A percentile compares a stretch with the other conserved stretches of the same genome.
Evolutionary conservation across 805 yeast genomes (phyloP).

Genomic region (Blastobotrys robertii): DNA sequence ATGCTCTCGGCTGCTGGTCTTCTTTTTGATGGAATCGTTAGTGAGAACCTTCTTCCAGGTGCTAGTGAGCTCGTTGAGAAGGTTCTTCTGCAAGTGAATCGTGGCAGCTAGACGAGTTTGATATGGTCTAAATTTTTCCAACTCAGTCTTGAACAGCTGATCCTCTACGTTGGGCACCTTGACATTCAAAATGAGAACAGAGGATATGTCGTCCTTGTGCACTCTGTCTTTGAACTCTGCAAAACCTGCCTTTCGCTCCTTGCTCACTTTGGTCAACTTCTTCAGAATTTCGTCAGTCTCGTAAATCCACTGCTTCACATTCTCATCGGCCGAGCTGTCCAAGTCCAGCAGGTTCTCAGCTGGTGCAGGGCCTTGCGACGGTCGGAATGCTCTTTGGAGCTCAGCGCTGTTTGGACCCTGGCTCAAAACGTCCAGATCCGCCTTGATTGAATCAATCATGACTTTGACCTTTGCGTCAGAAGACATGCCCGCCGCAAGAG

Average conservation of each 20-base stretch:
- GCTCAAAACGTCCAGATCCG: conserved; percentile 36
- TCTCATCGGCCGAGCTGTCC: conserved; percentile 38
- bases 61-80: conserved; percentile 38
- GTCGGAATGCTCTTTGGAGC: conserved; percentile 28
- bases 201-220: conserved; percentile 78
- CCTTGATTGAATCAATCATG: conserved; percentile 35
- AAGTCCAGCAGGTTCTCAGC: conserved; percentile 45
- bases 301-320: conserved; percentile 33
- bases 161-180: conserved; percentile 48
- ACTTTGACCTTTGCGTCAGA: conserved; percentile 49
- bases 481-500: conserved; percentile 29
- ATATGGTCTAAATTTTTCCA: conserved; percentile 65
- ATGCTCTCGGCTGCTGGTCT: conserved; percentile 30
- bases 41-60: conserved; percentile 38
- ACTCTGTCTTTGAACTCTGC: conserved; percentile 58
- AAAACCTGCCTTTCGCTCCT: conserved; percentile 53
- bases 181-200: conserved; percentile 56
- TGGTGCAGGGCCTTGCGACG: conserved; percentile 1
- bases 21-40: conserved; percentile 36
- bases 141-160: conserved; percentile 54
- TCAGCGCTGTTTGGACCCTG: conserved; percentile 36
- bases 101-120: conserved; percentile 59
- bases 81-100: conserved; percentile 50
- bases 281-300: conserved; percentile 47
- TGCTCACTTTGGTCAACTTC: conserved; percentile 51